These are phyloP conservation scores for Ogataea trehaloabstinens DNA, from an alignment of 805 yeast species.

Conservation along the genomic window DNA sequence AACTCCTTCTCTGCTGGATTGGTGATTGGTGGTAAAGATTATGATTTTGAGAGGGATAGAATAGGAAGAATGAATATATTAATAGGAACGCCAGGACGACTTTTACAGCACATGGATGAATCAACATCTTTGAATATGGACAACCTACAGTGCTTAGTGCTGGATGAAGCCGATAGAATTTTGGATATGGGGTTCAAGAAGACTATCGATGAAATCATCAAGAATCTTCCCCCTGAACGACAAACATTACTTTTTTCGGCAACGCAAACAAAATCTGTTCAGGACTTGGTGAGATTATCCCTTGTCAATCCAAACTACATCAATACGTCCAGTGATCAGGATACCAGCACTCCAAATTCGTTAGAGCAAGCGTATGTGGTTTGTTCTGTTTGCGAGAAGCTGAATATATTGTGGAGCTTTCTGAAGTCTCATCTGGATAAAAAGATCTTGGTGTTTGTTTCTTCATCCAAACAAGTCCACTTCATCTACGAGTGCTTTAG, in stretches of 20 bases:
- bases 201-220: conserved; percentile 76
- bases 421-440: conserved; percentile 76
- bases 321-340: conserved; percentile 37
- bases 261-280: conserved; percentile 80
- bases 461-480: conserved; percentile 89
- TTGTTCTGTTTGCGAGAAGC: conserved; percentile 72
- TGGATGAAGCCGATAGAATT: conserved; percentile 92
- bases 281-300: conserved; percentile 79
- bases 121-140: conserved; percentile 74
- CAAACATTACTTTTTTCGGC: conserved; percentile 88
- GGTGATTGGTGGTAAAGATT: conserved; percentile 92
- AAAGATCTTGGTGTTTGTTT: conserved; percentile 78
- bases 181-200: conserved; percentile 90
- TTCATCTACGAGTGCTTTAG: conserved; percentile 84
- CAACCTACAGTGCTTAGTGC: conserved; percentile 72
- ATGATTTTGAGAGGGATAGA: conserved; percentile 76
- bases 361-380: conserved; percentile 81
- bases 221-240: conserved; percentile 73
- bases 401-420: conserved; percentile 84
- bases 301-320: conserved; percentile 61
- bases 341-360: conserved; percentile 65
- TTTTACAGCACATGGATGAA: conserved; percentile 88
- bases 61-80: conserved; percentile 75
- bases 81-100: conserved; percentile 89
- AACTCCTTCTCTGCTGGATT: conserved; percentile 82